Conservation (phyloP, 306 rosid species). For the Mimosa pudica region DNA sequence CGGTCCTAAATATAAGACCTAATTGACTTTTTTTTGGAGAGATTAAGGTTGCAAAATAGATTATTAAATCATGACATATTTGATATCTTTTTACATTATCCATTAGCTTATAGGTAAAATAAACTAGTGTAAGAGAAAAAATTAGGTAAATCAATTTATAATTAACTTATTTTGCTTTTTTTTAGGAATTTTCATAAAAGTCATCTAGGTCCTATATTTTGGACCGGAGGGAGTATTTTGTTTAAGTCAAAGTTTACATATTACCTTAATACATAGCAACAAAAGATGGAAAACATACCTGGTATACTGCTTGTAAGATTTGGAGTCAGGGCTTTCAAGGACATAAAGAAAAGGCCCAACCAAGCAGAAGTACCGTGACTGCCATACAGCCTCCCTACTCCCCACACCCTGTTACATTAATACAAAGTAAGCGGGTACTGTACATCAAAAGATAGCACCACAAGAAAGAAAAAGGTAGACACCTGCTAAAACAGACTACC, state of each 20-base stretch:
- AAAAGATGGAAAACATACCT: conserved; percentile 59
- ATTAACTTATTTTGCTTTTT: no score
- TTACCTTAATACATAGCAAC: conserved; percentile 16
- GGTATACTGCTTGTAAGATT: conserved; percentile 79
- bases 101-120: no score
- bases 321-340: conserved; percentile 83
- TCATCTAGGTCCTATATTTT: no score
- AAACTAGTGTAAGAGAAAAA: no score
- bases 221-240: no score
- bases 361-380: conserved; percentile 77
- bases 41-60: no score
- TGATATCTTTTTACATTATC: no score
- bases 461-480: conserved; percentile 21
- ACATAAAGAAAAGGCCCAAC: conserved; percentile 91
- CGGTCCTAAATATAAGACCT: no score
- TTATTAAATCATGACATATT: no score
- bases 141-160: no score
- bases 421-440: conserved; percentile 4
- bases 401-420: conserved; percentile 82
- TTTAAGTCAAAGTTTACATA: conserved; percentile 16
- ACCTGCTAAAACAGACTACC: conserved; percentile 50
- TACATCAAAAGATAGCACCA: conserved; percentile 18
- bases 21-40: no score
- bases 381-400: conserved; percentile 94
- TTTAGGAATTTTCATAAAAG: no score